Base-by-base conservation (phyloP, 108 stramenopile species). In the Skeletonema tropicum region DNA sequence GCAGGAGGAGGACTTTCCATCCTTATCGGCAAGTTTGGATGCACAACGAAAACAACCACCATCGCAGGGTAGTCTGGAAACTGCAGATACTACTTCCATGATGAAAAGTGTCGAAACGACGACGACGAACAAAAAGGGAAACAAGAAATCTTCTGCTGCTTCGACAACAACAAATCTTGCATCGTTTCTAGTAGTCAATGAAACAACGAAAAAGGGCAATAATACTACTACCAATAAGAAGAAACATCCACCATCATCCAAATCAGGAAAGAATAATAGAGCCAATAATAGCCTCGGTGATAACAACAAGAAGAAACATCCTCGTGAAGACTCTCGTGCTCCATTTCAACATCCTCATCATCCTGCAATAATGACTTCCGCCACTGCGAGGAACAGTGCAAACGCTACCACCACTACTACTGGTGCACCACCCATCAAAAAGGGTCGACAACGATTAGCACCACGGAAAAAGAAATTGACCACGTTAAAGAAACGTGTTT, bases 381-480 rank as follows among this genome's bases (percentile, higher is more conserved):
- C n/a, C n/a, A n/a, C n/a, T n/a, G n/a, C n/a, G n/a, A n/a, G n/a
- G n/a, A n/a, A n/a, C n/a, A 13, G 41, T n/a, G 45, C 30, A 29
- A 7, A 49, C 26, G 11, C 19, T 15, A 30, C 5, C 32, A 29
- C 31, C 3, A 60, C 6, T 21, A 29, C 17, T 17, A 48, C 6
- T 14, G 61, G 57, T 21, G 38, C 29, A 65, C 36, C 55, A n/a
- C 38, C 31, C 2, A 57, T 65, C 14, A 71, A 86, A 48, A 89
- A 88, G 60, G 88, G 92, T 33, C 74, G 83, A 33, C 92, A 93
- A 60, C 83, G 89, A 29, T 52, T 93, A 42, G 52, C 58, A 30
- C 85, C 89, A 12, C 82, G 88, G 9, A 92, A 90, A 63, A 94
- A 94, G 74, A 88, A 90, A 70, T 89, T 94, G 31, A 83, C 88